phyloP scores from a whole-genome alignment of 2,329 filamentous ascomycete species.

The Kalaharituber pfeilii region DNA sequence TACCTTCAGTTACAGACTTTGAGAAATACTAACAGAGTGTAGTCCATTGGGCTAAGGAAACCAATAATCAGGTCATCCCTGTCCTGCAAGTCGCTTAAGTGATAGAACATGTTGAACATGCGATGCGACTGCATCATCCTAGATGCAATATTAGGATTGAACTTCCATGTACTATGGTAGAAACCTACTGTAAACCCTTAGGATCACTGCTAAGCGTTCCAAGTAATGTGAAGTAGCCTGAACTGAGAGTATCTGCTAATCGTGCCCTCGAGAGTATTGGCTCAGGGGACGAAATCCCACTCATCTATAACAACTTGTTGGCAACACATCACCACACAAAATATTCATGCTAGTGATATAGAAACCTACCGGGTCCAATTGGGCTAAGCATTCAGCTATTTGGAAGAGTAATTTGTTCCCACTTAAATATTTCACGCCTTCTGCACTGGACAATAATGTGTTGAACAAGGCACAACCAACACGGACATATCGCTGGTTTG shows the following conservation, averaged over 20 bases:
- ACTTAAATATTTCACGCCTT: slow-evolving; percentile 68
- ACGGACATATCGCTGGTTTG: slow-evolving; percentile 82
- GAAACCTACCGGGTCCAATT: slow-evolving; percentile 46
- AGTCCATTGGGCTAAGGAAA: slow-evolving; percentile 81
- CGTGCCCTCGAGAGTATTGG: slow-evolving; percentile 79
- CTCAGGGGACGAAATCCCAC: slow-evolving; percentile 58
- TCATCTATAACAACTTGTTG: slow-evolving; percentile 37
- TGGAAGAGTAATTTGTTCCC: slow-evolving; percentile 90
- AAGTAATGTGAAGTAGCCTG: slow-evolving; percentile 86
- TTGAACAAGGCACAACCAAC: slow-evolving; percentile 79
- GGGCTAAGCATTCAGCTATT: slow-evolving; percentile 85
- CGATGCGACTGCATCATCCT: slow-evolving; percentile 82
- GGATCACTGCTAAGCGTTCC: slow-evolving; percentile 69
- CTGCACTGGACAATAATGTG: slow-evolving; percentile 64
- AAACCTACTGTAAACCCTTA: slow-evolving; percentile 47
- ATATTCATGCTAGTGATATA: slow-evolving; percentile 14
- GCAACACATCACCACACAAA: slow-evolving; percentile 23
- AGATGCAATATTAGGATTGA: slow-evolving; percentile 1
- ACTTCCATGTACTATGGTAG: neutral
- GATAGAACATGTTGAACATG: slow-evolving; percentile 99
- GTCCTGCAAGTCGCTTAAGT: slow-evolving; percentile 81
- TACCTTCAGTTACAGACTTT: neutral
- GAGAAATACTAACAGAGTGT: slow-evolving; percentile 44
- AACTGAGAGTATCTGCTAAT: slow-evolving; percentile 70
- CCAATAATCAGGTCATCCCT: slow-evolving; percentile 82